Base-by-base conservation (phyloP, 345 rosid genomes). In the Salix udensis region DNA sequence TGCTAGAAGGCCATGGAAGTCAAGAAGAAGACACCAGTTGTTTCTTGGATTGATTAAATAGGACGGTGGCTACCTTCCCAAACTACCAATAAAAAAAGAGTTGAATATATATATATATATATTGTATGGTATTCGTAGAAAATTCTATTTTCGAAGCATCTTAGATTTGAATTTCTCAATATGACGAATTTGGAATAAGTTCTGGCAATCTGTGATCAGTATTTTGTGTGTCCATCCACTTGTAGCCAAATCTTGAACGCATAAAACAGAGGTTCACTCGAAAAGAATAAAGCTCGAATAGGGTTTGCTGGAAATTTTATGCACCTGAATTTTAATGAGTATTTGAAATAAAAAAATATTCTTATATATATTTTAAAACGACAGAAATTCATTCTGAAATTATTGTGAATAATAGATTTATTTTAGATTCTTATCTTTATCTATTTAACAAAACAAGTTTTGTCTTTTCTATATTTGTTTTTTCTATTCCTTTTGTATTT, bases 181-280 rank as follows among this genome's bases (percentile, higher is more conserved):
- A 24, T 28, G 16, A 4, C 77, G 30, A 64, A 34, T 21, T 34
- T 53, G 13, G 26, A 18, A 15, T 52, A 30, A 31, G 2, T 4
- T 18, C 30, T 75, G 42, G 18, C 28, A 64, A 70, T 71, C 72
- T 65, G 4, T 28, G 36, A 60, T 40, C 74, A 64, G 23, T 50
- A 53, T 42, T 40, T 21, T 64, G 48, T 65, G 64, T 19, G 30
- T 23, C 23, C 4, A 30, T 62, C 24, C 24, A 34, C 72, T 77
- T 77, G 74, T 70, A 70, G 78, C 74, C 70, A 70, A 55, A 66
- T 77, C 84, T 65, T 65, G 78, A 68, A 52, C 4, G 53, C 9
- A 48, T 65, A 12, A 39, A 73, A 8, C 15, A 39, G 30, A 14
- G 48, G 3, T 66, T 8, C 39, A 3, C n/a, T 9, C 7, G 12